Conservation (phyloP, 352 stramenopile genomes). For the Hyaloperonospora brassicae region DNA sequence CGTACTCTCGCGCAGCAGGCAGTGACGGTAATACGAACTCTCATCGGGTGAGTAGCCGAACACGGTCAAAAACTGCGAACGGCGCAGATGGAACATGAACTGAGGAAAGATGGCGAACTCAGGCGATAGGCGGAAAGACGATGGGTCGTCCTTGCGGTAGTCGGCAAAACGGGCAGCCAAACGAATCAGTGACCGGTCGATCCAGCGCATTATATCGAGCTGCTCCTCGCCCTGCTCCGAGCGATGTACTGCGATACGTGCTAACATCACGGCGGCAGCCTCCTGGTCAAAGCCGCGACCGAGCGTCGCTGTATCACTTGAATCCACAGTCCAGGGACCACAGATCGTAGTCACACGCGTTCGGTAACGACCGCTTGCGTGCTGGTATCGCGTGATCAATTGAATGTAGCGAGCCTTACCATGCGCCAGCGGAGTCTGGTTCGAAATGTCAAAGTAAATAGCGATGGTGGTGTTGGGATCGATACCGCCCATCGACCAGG, state of each 20-base stretch:
- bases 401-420: constrained; percentile 95
- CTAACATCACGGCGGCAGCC: constrained; percentile 94
- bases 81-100: constrained; percentile 99
- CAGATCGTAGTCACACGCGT: constrained; percentile 96
- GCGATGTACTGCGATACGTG: constrained; percentile 82
- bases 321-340: constrained; percentile 90
- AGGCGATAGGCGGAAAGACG: constrained; percentile 91
- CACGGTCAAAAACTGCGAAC: constrained; percentile 98
- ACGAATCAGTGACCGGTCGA: constrained; percentile 96
- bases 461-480: constrained; percentile 97
- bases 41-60: constrained; percentile 99
- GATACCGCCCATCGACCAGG: constrained; percentile 96
- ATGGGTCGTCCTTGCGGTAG: constrained; percentile 96
- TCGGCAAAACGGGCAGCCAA: constrained; percentile 98
- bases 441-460: constrained; percentile 98
- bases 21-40: constrained; percentile 94
- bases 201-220: constrained; percentile 85
- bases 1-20: constrained; percentile 91
- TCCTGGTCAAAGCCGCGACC: constrained; percentile 98
- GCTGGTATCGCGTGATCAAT: constrained; percentile 98
- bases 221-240: constrained; percentile 82
- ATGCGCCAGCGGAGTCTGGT: constrained; percentile 57
- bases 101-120: constrained; percentile 99
- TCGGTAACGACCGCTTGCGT: constrained; percentile 91
- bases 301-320: constrained; percentile 89